Base-by-base conservation (phyloP, 208 protist species). In the Borovskyia barvae region DNA sequence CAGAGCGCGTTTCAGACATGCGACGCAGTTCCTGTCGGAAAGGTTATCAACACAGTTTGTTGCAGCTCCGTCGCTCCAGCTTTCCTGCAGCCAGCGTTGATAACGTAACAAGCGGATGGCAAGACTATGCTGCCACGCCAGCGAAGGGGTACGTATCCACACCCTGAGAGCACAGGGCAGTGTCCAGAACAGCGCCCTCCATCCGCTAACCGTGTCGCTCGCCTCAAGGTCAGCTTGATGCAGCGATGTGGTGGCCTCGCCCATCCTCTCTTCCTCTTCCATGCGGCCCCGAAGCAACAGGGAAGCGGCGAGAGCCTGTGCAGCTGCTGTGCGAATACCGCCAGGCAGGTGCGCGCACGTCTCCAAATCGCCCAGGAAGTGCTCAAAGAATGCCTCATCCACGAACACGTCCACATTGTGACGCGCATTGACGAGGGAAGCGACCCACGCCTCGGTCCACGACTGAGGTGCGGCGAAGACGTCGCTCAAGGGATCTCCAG, bases 41-140 rank as follows among this genome's bases (percentile, higher is more conserved):
- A 15, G 1, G 40, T 15, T 45, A 20, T 17, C 15, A 45, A 45
- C 40, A 45, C 1, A 0, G 15, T 1, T 8, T 45, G 1, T 45
- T 2, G 40, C 7, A 2, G 40, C n/a, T n/a, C n/a, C n/a, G n/a
- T n/a, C n/a, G n/a, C n/a, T n/a, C n/a, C n/a, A n/a, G n/a, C n/a
- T n/a, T n/a, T n/a, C n/a, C n/a, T n/a, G n/a, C 17, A 67, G 51
- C 61, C 60, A 66, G 8, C n/a, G 8, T n/a, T 28, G 20, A 33
- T 56, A 66, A 3, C 60, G 49, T 11, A 12, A 2, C n/a, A 67
- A 26, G 0, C 51, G 51, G 41, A 50, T 1, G 8, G 32, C 25
- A 4, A 59, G 40, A 7, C 24, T 47, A 45, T 67, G 20, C 5
- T 46, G 41, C 3, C 32, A 15, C 35, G 49, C 48, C 22, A 54